Evolutionary conservation across 768 basidiomycete genomes (phyloP), one percentile per base, ranked within the genome.

Genomic region (Thelephora aurantiotincta): DNA sequence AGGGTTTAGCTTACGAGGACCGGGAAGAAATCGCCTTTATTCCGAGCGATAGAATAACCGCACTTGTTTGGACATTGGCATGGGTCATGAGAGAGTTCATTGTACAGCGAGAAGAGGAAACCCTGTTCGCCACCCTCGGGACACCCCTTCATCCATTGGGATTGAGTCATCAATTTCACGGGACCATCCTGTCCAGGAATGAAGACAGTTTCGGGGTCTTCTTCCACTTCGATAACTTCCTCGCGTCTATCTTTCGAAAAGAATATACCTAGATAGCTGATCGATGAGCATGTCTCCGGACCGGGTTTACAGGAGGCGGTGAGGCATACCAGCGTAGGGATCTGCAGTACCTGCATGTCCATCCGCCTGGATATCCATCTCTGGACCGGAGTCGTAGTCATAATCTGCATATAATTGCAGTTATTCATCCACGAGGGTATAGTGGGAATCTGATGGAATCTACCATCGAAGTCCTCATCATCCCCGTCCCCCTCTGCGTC

Each of bases 71-170:
- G 82, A 63, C 91, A 96, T 4, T 64, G 60, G 56, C 81, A 80
- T 48, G 66, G 59, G 1, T 77, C 78, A 45, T 74, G 72, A 54
- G 71, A 74, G 45, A 93, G 70, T 53, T 83, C 73, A 43, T 79
- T 74, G 61, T 91, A 93, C 26, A 91, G 73, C 52, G 79, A 74
- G 65, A 96, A 96, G 45, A 96, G 68, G 65, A 84, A 85, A 50
- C 77, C 78, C 58, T 96, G 91, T 61, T 96, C 91, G 57, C 82
- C 80, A 45, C 86, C 88, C 61, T 94, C 91, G 0, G 92, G 91
- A 63, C 92, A 96, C 16, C 92, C 92, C 60, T 86, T 88, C 92
- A 96, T 96, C 90, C 90, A 96, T 58, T 92, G 81, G 22, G 87
- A 88, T 62, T 88, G 85, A 18, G 80, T 80, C 75, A 94, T 78